A percentile compares a stretch with the other conserved stretches of the same genome.
Evolutionary conservation across 2,329 filamentous ascomycete genomes (phyloP).

Genomic region (Monosporascus sp.): DNA sequence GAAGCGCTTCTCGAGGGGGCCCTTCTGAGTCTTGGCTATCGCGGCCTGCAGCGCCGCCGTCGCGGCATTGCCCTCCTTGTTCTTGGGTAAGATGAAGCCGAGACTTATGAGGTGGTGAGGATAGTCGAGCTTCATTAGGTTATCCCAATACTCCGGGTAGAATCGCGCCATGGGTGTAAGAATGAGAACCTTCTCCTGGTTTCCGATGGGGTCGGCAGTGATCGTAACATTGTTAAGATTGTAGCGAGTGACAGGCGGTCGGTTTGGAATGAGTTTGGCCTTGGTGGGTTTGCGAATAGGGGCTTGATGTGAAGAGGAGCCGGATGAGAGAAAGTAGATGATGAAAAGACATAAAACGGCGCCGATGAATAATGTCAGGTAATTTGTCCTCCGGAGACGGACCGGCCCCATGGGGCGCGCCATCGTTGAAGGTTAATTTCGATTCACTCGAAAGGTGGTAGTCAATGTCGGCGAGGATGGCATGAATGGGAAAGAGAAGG

Average conservation of each 20-base stretch:
- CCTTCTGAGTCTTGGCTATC: constrained; percentile 80
- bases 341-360: constrained; percentile 28
- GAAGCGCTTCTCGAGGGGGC: constrained; percentile 76
- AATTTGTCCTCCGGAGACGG: constrained; percentile 30
- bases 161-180: constrained; percentile 90
- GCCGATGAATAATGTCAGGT: constrained; percentile 27
- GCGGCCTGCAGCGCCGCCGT: constrained; percentile 78
- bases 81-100: constrained; percentile 94
- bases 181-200: constrained; percentile 82
- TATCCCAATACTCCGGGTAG: constrained; percentile 95
- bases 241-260: constrained; percentile 87
- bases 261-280: constrained; percentile 49
- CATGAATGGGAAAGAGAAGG: not conserved
- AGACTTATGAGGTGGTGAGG: constrained; percentile 93
- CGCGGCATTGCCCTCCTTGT: constrained; percentile 82
- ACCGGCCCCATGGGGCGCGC: constrained; percentile 31
- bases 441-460: not conserved
- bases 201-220: constrained; percentile 66
- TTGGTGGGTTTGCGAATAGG: constrained; percentile 62
- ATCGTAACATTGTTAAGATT: constrained; percentile 93
- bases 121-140: constrained; percentile 75
- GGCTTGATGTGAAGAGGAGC: constrained; percentile 27
- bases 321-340: constrained; percentile 26
- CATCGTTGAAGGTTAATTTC: constrained; percentile 18
- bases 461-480: not conserved